These are phyloP conservation scores for Gliomastix tumulicola DNA, from an alignment of 2,329 filamentous ascomycete species.

Conservation along the genomic window DNA sequence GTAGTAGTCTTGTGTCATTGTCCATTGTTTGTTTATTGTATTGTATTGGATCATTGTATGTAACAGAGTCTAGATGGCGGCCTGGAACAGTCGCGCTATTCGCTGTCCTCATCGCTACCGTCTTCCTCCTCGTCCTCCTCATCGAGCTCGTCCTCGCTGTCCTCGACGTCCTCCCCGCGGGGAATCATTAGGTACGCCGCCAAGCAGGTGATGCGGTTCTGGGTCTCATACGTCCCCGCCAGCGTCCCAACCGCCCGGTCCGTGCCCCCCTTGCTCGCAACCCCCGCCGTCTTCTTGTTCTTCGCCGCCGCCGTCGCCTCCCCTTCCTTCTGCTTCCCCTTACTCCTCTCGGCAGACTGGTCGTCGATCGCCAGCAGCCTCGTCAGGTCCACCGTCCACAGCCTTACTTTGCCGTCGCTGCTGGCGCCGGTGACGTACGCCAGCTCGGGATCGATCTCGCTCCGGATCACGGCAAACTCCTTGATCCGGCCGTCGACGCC, in stretches of 20 bases:
- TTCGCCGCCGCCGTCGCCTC: background rate
- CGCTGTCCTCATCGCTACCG: constrained; percentile 20
- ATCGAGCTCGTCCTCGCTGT: constrained; percentile 45
- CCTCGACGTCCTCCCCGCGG: constrained; percentile 52
- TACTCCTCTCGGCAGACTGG: constrained; percentile 18
- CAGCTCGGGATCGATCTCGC: constrained; percentile 27
- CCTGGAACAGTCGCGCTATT: too few species aligned
- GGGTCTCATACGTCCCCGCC: constrained; percentile 74
- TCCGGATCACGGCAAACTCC: constrained; percentile 67
- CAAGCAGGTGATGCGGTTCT: constrained; percentile 84
- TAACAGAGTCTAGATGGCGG: too few species aligned
- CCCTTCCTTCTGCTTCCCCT: constrained; percentile 9
- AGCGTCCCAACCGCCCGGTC: constrained; percentile 50
- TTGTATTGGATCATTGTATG: too few species aligned
- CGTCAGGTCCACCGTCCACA: constrained; percentile 58
- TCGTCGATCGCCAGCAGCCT: too few species aligned
- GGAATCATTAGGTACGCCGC: constrained; percentile 80
- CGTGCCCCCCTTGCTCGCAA: background rate
- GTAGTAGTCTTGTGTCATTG: too few species aligned
- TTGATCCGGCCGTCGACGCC: constrained; percentile 73
- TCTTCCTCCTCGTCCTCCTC: constrained; percentile 24
- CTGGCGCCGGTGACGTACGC: constrained; percentile 64
- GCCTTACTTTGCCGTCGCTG: constrained; percentile 77
- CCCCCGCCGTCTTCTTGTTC: constrained; percentile 10
- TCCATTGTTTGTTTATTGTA: too few species aligned